Percentiles rank a stretch among this genome's conserved stretches.
These are phyloP conservation scores for Flaveria sonorensis DNA, from an alignment of 129 eudicot species.

Conservation along the genomic window DNA sequence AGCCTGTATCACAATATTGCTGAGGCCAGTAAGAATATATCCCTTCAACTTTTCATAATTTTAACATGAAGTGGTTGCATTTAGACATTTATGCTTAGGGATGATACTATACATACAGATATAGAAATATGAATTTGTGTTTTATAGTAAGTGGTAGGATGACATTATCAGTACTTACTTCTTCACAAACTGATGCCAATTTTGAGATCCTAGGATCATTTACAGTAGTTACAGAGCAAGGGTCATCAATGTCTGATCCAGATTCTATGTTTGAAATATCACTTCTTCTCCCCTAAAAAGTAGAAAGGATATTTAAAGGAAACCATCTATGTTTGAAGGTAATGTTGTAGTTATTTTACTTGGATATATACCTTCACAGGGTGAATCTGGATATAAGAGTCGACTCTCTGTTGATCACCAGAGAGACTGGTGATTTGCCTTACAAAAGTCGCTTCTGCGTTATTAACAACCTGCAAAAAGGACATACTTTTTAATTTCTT, in stretches of 20 bases:
- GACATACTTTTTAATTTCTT: not conserved
- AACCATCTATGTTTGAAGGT: constrained; percentile 15
- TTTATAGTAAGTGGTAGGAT: not conserved
- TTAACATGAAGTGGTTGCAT: not conserved
- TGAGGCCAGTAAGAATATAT: not conserved
- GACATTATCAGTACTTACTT: constrained; percentile 47
- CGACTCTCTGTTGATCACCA: constrained; percentile 49
- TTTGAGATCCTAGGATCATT: constrained; percentile 41
- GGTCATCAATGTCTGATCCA: constrained; percentile 58
- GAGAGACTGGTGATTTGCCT: constrained; percentile 52
- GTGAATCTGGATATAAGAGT: constrained; percentile 48
- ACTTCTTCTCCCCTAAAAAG: constrained; percentile 56
- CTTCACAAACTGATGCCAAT: constrained; percentile 52
- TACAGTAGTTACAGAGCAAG: constrained; percentile 44
- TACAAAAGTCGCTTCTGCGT: constrained; percentile 51
- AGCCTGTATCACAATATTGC: not conserved
- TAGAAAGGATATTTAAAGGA: constrained; percentile 19
- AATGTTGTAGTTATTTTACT: not conserved
- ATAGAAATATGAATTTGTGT: not conserved
- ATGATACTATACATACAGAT: not conserved
- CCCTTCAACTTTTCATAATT: not conserved
- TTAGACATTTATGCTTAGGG: not conserved
- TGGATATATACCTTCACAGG: constrained; percentile 50
- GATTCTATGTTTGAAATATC: constrained; percentile 49
- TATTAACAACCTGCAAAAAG: constrained; percentile 54